These are phyloP conservation scores for Periconia sp. DNA, from an alignment of 2,329 filamentous ascomycete genomes.

Conservation along the genomic window DNA sequence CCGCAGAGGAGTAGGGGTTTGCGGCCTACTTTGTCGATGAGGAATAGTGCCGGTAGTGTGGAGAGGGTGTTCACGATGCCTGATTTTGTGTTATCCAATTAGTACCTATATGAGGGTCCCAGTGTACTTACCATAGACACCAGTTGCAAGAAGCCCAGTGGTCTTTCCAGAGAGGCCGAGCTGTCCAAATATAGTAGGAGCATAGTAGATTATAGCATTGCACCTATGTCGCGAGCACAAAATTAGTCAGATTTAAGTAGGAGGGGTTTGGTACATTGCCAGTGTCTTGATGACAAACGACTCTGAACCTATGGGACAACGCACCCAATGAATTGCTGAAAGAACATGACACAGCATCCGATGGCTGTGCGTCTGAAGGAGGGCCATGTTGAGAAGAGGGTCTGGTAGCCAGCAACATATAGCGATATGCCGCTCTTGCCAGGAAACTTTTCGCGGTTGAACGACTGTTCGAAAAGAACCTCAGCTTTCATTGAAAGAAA, in stretches of 20 bases:
- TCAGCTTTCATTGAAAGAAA: constrained; percentile 57
- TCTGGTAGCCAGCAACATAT: too few species aligned
- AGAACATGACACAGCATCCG: constrained; percentile 47
- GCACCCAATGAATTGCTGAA: constrained; percentile 45
- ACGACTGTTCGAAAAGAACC: constrained; percentile 54
- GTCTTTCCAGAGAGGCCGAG: constrained; percentile 68
- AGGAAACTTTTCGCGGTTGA: constrained; percentile 43
- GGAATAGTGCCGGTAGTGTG: constrained; percentile 38
- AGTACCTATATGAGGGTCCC: too few species aligned
- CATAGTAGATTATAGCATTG: constrained; percentile 61
- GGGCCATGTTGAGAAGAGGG: too few species aligned
- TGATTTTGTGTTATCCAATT: too few species aligned
- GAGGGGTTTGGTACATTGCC: too few species aligned
- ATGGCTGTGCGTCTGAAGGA: constrained; percentile 43
- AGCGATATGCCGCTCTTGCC: too few species aligned
- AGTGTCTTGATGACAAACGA: too few species aligned
- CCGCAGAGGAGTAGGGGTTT: constrained; percentile 45
- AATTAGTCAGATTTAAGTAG: too few species aligned
- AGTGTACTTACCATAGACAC: constrained; percentile 35
- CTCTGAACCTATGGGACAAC: too few species aligned
- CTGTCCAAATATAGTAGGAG: constrained; percentile 61
- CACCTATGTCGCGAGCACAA: constrained; percentile 17
- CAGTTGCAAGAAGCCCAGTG: constrained; percentile 48
- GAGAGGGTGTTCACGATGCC: constrained; percentile 2
- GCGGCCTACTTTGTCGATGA: constrained; percentile 47